Conservation (phyloP, 2,329 filamentous ascomycete species). For the Xylaria sp. region DNA sequence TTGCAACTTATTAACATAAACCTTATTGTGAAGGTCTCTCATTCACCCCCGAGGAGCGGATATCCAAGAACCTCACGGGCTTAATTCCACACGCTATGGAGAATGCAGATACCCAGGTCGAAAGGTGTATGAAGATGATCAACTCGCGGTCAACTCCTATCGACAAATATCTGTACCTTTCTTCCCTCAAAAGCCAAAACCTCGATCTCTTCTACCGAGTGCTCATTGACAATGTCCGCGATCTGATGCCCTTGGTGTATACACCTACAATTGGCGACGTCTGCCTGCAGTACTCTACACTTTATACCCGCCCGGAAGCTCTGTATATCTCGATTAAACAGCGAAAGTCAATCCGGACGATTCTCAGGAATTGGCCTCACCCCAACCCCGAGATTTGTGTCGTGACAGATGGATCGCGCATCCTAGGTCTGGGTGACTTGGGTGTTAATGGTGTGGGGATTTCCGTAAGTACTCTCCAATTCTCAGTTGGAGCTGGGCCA, state of each 20-base stretch:
- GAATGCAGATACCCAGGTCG: constrained; percentile 68
- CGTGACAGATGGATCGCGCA: constrained; percentile 94
- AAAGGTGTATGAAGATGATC: constrained; percentile 79
- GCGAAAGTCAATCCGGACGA: constrained; percentile 86
- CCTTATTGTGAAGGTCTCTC: constrained; percentile 64
- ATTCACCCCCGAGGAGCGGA: constrained; percentile 72
- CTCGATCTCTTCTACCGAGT: constrained; percentile 86
- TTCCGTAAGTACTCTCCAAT: constrained; percentile 69
- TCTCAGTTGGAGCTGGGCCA: constrained; percentile 15
- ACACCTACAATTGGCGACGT: constrained; percentile 94
- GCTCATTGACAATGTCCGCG: constrained; percentile 79
- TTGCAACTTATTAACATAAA: constrained; percentile 22
- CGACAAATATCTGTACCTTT: constrained; percentile 87
- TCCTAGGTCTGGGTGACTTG: constrained; percentile 90
- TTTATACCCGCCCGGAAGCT: constrained; percentile 94
- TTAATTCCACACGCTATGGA: constrained; percentile 73
- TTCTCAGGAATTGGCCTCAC: constrained; percentile 94
- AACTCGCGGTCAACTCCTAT: constrained; percentile 74
- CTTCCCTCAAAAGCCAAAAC: constrained; percentile 78
- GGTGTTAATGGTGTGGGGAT: constrained; percentile 98
- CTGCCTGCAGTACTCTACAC: constrained; percentile 93
- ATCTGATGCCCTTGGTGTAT: constrained; percentile 86
- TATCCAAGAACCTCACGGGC: constrained; percentile 72
- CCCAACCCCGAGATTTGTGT: constrained; percentile 92
- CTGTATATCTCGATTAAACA: constrained; percentile 97